phyloP scores from a whole-genome alignment of 768 basidiomycete species.

The Tubosaeta sp. region DNA sequence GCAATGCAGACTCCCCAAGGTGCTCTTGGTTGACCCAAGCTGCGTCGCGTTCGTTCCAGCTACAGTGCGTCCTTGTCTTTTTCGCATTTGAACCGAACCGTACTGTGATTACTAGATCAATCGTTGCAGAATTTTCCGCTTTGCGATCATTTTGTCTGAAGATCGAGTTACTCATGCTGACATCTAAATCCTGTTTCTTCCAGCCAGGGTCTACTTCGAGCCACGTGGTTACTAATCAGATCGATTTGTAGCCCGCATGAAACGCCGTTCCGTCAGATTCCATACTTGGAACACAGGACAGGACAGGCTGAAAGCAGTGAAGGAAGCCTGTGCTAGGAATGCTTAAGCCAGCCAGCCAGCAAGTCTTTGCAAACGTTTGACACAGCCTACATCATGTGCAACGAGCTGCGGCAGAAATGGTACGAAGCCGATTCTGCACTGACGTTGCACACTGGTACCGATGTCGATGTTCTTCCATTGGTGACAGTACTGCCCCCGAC shows the following conservation, averaged over 20 bases:
- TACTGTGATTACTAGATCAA: not conserved
- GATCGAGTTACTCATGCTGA: too few species aligned
- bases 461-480: not conserved
- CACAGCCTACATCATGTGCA: constrained; percentile 3
- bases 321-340: constrained; percentile 22
- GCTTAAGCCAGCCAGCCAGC: constrained; percentile 12
- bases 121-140: not conserved
- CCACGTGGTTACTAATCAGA: not conserved
- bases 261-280: not conserved
- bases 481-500: constrained; percentile 5
- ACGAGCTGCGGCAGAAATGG: constrained; percentile 22
- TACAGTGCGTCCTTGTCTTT: too few species aligned
- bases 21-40: too few species aligned
- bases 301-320: constrained; percentile 12
- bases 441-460: not conserved
- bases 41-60: too few species aligned
- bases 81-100: too few species aligned
- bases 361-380: not conserved
- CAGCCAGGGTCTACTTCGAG: not conserved
- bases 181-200: too few species aligned
- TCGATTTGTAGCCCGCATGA: not conserved
- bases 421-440: constrained; percentile 7
- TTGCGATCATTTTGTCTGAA: not conserved
- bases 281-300: constrained; percentile 6
- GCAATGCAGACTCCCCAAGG: too few species aligned